These are phyloP conservation scores for Yamadazyma membranifaciens DNA, from an alignment of 1,139 yeast species.

Conservation along the genomic window DNA sequence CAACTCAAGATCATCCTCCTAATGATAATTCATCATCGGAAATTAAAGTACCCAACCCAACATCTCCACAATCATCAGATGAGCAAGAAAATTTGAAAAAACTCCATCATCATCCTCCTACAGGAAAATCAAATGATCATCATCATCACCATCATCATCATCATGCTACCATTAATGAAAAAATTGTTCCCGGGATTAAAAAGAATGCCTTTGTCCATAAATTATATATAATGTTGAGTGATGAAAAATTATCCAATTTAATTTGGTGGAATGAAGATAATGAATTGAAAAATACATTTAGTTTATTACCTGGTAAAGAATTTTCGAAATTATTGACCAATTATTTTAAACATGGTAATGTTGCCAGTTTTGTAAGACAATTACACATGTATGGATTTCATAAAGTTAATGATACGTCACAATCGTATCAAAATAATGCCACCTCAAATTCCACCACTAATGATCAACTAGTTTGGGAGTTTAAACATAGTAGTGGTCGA, in stretches of 20 bases:
- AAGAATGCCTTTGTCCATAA: slow-evolving; percentile 67
- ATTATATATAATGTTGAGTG: slow-evolving; percentile 57
- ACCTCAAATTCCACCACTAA: slow-evolving; percentile 9
- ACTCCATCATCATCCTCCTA: background rate
- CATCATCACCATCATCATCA: background rate
- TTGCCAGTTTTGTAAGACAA: slow-evolving; percentile 47
- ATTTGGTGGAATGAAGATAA: slow-evolving; percentile 79
- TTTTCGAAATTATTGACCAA: slow-evolving; percentile 43
- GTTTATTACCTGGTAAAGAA: slow-evolving; percentile 56
- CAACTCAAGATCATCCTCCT: background rate
- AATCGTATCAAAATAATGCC: background rate
- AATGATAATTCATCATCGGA: background rate
- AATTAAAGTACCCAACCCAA: background rate
- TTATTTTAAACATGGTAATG: slow-evolving; percentile 48
- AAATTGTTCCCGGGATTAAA: slow-evolving; percentile 22
- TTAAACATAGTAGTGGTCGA: slow-evolving; percentile 76
- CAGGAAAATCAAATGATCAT: background rate
- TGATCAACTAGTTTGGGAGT: slow-evolving; percentile 66
- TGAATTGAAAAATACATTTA: slow-evolving; percentile 57
- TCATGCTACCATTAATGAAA: slow-evolving; percentile 7
- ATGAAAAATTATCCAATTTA: slow-evolving; percentile 42
- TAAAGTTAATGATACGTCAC: slow-evolving; percentile 45
- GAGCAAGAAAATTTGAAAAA: background rate
- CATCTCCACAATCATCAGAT: too few relatives aligned
- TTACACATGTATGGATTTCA: slow-evolving; percentile 52